Conservation (phyloP, 345 rosid genomes). For the Adansonia digitata region DNA sequence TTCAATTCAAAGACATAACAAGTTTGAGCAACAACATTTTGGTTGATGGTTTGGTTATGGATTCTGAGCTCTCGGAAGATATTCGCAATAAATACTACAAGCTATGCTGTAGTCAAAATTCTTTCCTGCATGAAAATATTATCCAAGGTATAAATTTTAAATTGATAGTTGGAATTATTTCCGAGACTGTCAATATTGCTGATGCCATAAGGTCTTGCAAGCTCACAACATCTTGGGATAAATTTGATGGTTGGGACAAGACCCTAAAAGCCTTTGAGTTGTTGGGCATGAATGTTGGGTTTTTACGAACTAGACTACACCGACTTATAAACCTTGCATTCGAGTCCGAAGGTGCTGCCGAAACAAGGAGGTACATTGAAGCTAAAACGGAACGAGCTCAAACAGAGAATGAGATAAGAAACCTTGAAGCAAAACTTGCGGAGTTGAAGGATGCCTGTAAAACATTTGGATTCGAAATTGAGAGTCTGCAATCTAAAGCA, state of each 20-base stretch:
- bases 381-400: constrained; percentile 36
- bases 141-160: constrained; percentile 45
- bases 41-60: constrained; percentile 41
- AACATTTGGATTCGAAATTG: constrained; percentile 34
- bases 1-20: constrained; percentile 38
- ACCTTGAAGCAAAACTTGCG: constrained; percentile 43
- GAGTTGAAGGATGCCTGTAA: constrained; percentile 40
- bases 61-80: constrained; percentile 50
- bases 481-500: constrained; percentile 35
- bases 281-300: constrained; percentile 64
- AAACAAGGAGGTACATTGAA: constrained; percentile 48
- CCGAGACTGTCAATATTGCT: constrained; percentile 56
- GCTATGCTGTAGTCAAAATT: constrained; percentile 54
- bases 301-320: constrained; percentile 42
- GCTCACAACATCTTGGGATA: constrained; percentile 41
- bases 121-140: constrained; percentile 55
- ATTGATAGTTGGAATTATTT: constrained; percentile 45
- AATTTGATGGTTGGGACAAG: constrained; percentile 50
- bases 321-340: constrained; percentile 42
- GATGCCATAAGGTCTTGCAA: constrained; percentile 50
- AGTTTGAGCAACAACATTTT: constrained; percentile 39
- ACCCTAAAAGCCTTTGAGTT: constrained; percentile 55
- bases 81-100: constrained; percentile 45
- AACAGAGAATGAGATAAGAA: constrained; percentile 36
- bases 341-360: constrained; percentile 44